These are phyloP conservation scores for Zychaea mexicana DNA, from an alignment of 371 early-diverging fungal genomes.

Conservation along the genomic window DNA sequence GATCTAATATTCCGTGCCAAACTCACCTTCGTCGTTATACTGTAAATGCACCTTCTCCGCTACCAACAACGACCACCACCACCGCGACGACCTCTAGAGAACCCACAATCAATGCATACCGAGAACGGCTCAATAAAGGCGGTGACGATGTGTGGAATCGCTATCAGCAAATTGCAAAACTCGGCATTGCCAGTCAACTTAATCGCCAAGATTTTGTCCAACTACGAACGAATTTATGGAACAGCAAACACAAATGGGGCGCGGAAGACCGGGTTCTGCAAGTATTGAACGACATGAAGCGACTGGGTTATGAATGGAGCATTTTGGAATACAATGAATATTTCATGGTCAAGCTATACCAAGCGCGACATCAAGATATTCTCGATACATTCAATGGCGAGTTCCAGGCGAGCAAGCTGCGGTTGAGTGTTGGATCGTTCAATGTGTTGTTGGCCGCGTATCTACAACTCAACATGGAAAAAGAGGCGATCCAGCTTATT, in stretches of 20 bases:
- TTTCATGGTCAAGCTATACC: constrained; percentile 40
- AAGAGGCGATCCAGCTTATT: constrained; percentile 35
- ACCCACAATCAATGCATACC: background rate
- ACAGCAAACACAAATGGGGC: constrained; percentile 30
- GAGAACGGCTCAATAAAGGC: background rate
- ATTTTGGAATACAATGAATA: constrained; percentile 45
- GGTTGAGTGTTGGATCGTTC: constrained; percentile 33
- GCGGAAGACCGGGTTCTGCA: constrained; percentile 36
- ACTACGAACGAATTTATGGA: constrained; percentile 35
- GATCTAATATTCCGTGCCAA: background rate
- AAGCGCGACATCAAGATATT: constrained; percentile 39
- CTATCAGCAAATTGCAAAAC: background rate
- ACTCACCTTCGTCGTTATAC: background rate
- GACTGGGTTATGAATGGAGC: constrained; percentile 30
- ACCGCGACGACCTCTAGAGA: background rate
- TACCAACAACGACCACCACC: background rate
- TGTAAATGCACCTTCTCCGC: background rate
- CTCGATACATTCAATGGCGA: constrained; percentile 22
- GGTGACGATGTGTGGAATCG: constrained; percentile 2
- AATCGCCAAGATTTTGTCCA: constrained; percentile 31
- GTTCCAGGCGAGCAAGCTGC: constrained; percentile 8
- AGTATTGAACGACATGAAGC: constrained; percentile 42
- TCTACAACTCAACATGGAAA: constrained; percentile 25
- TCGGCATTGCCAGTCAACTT: background rate
- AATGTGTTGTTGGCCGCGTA: constrained; percentile 47